Conservation (phyloP, 148 eudicot genomes). For the Heliosperma pusillum region DNA sequence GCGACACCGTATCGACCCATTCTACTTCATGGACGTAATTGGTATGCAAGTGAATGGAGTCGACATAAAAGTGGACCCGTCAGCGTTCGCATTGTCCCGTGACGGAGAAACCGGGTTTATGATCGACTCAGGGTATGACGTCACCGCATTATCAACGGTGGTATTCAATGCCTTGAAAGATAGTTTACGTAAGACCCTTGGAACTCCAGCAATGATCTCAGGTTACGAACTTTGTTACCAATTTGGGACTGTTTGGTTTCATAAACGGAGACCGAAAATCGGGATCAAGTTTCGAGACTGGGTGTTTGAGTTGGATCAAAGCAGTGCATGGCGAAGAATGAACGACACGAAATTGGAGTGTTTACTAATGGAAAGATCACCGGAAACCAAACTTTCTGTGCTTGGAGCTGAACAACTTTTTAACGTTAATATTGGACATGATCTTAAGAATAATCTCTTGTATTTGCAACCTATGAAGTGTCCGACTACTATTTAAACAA, state of each 20-base stretch:
- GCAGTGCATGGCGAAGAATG: background rate
- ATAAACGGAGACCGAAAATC: background rate
- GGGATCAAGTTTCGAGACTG: background rate
- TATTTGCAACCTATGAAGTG: background rate
- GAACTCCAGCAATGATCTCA: background rate
- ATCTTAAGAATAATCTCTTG: background rate
- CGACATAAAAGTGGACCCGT: background rate
- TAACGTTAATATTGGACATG: too few relatives aligned
- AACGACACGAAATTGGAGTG: background rate
- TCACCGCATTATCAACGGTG: background rate
- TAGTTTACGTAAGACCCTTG: background rate
- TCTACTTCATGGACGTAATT: background rate
- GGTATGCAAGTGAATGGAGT: constrained; percentile 3
- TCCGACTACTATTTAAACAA: background rate
- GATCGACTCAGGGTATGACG: constrained; percentile 4
- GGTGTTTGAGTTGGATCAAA: background rate
- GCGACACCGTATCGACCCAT: background rate
- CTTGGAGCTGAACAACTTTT: constrained; percentile 8
- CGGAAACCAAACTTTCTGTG: background rate
- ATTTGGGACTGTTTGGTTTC: background rate
- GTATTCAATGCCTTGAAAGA: background rate
- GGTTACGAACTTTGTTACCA: constrained; percentile 4
- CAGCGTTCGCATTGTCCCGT: background rate
- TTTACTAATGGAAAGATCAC: background rate
- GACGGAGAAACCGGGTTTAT: background rate